Evolutionary conservation across 2,329 filamentous ascomycete species (phyloP).

Genomic region (Coleophoma eucalyptorum): DNA sequence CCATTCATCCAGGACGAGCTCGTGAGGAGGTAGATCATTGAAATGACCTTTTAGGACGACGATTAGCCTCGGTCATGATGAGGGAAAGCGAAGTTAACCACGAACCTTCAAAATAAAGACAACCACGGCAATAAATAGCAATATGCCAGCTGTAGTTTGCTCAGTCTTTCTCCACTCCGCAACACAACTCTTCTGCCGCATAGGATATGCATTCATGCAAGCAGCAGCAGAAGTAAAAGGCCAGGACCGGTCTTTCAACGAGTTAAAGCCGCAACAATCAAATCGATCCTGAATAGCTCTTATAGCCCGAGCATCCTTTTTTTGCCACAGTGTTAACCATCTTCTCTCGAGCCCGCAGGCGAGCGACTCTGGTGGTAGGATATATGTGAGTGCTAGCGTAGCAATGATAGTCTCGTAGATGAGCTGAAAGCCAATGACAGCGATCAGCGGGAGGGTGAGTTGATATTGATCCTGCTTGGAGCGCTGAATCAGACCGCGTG

Average conservation of each 20-base stretch:
- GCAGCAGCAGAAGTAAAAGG: conserved; percentile 46
- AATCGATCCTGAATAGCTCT: conserved; percentile 61
- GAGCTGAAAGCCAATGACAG: conserved; percentile 24
- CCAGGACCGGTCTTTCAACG: conserved; percentile 54
- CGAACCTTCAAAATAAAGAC: conserved; percentile 54
- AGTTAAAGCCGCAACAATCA: conserved; percentile 62
- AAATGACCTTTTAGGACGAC: conserved; percentile 10
- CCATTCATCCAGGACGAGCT: conserved; percentile 16
- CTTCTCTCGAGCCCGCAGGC: conserved; percentile 50
- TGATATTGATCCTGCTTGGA: conserved; percentile 16
- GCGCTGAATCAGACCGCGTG: conserved; percentile 14
- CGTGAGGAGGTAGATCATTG: conserved; percentile 21
- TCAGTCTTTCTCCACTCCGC: conserved; percentile 53
- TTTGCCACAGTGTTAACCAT: conserved; percentile 52
- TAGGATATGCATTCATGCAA: conserved; percentile 32
- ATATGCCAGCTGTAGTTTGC: conserved; percentile 47
- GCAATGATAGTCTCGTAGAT: conserved; percentile 27
- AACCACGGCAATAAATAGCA: conserved; percentile 49
- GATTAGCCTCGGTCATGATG: not conserved
- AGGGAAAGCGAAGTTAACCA: not conserved
- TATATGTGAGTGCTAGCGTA: conserved; percentile 24
- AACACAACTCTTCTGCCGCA: conserved; percentile 43
- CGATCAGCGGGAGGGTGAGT: conserved; percentile 22
- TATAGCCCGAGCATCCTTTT: conserved; percentile 47
- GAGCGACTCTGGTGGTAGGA: conserved; percentile 19